Conservation (phyloP, 495 filamentous ascomycete genomes). For the Aspergillus bridgeri region DNA sequence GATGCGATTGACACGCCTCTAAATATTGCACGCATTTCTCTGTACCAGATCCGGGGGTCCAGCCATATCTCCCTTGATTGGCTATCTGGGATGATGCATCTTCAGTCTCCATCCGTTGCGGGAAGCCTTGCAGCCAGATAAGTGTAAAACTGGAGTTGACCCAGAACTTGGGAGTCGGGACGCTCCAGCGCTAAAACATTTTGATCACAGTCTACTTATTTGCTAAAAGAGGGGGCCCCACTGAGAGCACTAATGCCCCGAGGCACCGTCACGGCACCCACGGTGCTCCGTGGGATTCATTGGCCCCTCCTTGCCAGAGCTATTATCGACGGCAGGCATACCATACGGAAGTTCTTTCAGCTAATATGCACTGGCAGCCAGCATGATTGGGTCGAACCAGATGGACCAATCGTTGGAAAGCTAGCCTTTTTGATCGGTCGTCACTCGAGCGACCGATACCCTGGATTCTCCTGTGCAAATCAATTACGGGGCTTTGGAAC, state of each 20-base stretch:
- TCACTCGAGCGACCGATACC: not conserved
- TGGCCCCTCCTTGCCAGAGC: too few species aligned
- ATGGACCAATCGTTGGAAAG: not conserved
- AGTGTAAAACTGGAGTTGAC: not conserved
- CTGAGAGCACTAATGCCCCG: not conserved
- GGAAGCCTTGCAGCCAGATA: slow-evolving; percentile 4
- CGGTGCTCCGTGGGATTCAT: not conserved
- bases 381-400: not conserved
- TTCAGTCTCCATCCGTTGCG: not conserved
- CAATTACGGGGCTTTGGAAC: not conserved
- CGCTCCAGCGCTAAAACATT: not conserved
- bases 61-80: not conserved
- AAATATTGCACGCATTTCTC: not conserved
- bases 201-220: not conserved
- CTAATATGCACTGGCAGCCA: not conserved
- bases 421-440: not conserved
- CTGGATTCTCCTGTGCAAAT: too few species aligned
- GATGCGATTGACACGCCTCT: not conserved
- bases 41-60: not conserved
- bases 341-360: not conserved
- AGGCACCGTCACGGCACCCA: not conserved
- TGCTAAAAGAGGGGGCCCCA: not conserved
- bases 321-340: too few species aligned
- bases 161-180: slow-evolving; percentile 2
- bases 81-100: not conserved